These are phyloP conservation scores for Aspergillus eucalypticola DNA, from an alignment of 2,329 filamentous ascomycete genomes.

Conservation along the genomic window DNA sequence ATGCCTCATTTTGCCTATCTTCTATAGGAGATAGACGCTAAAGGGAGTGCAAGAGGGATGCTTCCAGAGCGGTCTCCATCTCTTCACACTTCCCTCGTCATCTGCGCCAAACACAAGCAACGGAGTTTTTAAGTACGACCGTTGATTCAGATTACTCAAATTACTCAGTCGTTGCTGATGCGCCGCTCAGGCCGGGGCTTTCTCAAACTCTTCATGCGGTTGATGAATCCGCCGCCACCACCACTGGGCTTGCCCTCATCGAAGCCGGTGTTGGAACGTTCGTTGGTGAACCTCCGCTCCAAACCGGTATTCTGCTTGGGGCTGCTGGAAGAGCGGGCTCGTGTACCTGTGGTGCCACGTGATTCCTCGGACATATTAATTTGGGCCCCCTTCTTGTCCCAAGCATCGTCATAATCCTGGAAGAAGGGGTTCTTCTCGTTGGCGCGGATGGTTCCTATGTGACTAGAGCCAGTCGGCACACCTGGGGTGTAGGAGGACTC, in stretches of 20 bases:
- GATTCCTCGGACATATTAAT: constrained; percentile 56
- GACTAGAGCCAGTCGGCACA: constrained; percentile 34
- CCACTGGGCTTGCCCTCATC: constrained; percentile 46
- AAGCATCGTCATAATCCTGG: constrained; percentile 70
- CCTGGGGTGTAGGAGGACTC: constrained; percentile 43
- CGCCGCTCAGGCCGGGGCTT: constrained; percentile 48
- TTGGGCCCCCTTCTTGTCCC: constrained; percentile 63
- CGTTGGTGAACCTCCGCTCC: constrained; percentile 66
- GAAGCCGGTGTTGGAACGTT: constrained; percentile 39
- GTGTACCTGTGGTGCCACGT: constrained; percentile 29
- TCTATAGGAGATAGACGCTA: not conserved
- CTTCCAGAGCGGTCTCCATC: constrained; percentile 7
- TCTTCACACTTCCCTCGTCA: not conserved
- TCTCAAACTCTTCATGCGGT: constrained; percentile 78
- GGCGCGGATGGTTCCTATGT: constrained; percentile 34
- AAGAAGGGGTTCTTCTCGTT: constrained; percentile 76
- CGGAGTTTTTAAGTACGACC: not conserved
- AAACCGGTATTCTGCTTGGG: constrained; percentile 56
- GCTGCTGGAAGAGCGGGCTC: constrained; percentile 57
- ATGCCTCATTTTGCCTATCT: constrained; percentile 2
- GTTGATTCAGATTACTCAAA: not conserved
- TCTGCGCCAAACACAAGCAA: not conserved
- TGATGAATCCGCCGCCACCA: constrained; percentile 64
- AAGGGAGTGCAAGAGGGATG: not conserved
- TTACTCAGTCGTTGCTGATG: constrained; percentile 31